A percentile compares a stretch with the other conserved stretches of the same genome.
Evolutionary conservation across 2,329 filamentous ascomycete species (phyloP).

Genomic region (Microdochium bolleyi): DNA sequence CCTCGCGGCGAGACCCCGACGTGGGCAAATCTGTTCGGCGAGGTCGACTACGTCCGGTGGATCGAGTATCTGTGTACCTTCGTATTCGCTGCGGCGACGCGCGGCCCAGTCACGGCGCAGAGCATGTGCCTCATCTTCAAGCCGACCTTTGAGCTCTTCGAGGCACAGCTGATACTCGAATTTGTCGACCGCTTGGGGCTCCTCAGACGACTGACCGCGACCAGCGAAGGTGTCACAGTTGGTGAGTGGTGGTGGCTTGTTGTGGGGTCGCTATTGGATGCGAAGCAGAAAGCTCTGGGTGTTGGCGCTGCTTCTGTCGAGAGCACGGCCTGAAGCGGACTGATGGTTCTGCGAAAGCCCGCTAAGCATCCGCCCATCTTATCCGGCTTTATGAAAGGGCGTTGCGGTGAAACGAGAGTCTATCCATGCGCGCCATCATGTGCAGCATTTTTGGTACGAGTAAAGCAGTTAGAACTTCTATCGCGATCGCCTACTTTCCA

Average conservation of each 20-base stretch:
- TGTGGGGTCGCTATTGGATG: slow-evolving; percentile 28
- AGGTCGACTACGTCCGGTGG: slow-evolving; percentile 53
- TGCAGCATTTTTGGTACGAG: no score
- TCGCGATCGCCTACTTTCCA: no score
- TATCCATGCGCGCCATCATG: no score
- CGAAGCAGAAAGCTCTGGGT: slow-evolving; percentile 4
- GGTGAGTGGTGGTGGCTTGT: slow-evolving; percentile 64
- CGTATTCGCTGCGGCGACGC: slow-evolving; percentile 52
- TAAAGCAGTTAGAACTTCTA: no score
- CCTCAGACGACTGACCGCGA: slow-evolving; percentile 28
- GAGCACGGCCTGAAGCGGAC: neutral
- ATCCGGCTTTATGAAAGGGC: no score
- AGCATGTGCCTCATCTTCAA: slow-evolving; percentile 48
- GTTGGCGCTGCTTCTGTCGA: neutral
- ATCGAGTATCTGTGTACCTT: slow-evolving; percentile 54
- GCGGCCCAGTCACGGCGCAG: slow-evolving; percentile 46
- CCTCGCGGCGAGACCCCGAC: slow-evolving; percentile 50
- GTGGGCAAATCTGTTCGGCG: slow-evolving; percentile 64
- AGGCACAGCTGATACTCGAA: slow-evolving; percentile 47
- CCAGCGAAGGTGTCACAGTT: slow-evolving; percentile 33
- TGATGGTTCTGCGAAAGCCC: no score
- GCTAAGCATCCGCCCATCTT: no score
- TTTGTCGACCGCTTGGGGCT: slow-evolving; percentile 52
- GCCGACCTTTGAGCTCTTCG: slow-evolving; percentile 54
- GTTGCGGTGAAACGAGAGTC: no score